Evolutionary conservation across 148 eudicot species (phyloP), one percentile per base, ranked within the genome.

Genomic region (Beta vulgaris): DNA sequence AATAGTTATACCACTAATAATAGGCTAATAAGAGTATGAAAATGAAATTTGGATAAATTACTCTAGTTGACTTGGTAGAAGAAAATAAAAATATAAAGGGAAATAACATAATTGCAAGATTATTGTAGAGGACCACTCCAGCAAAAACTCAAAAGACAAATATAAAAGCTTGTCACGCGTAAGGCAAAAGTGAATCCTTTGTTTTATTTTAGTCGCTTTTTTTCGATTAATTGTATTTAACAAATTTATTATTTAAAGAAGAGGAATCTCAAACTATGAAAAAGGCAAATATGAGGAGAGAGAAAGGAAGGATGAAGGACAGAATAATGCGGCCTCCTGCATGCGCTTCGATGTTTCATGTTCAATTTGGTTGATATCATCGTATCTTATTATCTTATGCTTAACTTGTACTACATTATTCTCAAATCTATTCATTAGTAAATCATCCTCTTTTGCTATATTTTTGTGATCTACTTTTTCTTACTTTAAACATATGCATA

Each of bases 191-290:
- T 39, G 21, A 36, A 66, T 42, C 48, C 40, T 31, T 15, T 74
- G 43, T 74, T 32, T 78, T 40, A 25, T 66, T 78, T 65, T 18
- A n/a, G n/a, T n/a, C n/a, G 12, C 19, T 63, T 46, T 28, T 51
- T 6, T 12, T 39, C 29, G n/a, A n/a, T 48, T 71, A 0, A 11
- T 49, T 36, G 2, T 62, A 42, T 32, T 58, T 21, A 25, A 59
- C 13, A 21, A 46, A 53, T 16, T 21, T 28, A 9, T 15, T 31
- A 28, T 8, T 35, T 35, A 62, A 32, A 21, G 19, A 34, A 19
- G 31, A 68, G 78, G 79, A 66, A 82, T 77, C 77, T 78, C 79
- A 78, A 82, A 78, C 75, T 36, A 79, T 28, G 71, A 53, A 74
- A 79, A 79, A 69, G 71, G 75, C 48, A 70, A 74, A 74, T n/a